Percentiles rank a stretch among this genome's conserved stretches.
Conservation (phyloP, 352 stramenopile genomes). For the Phytophthora sp. region DNA sequence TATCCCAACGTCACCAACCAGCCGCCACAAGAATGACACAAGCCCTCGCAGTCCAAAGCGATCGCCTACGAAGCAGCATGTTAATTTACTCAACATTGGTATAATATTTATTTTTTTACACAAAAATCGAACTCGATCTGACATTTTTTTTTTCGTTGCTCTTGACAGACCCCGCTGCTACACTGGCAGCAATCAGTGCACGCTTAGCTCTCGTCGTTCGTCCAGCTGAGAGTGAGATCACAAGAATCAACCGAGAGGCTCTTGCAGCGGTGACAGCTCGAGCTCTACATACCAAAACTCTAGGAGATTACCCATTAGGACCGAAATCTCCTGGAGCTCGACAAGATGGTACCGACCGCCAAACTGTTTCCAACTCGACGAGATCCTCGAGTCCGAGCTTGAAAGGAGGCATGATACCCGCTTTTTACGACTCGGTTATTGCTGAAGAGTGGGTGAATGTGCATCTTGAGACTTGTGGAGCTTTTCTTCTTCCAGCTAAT, state of each 20-base stretch:
- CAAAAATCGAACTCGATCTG: too few species aligned
- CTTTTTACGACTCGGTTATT: conserved; percentile 69
- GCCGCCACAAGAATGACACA: conserved; percentile 8
- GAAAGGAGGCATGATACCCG: conserved; percentile 38
- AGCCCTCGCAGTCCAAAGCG: conserved; percentile 29
- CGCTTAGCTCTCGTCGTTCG: conserved; percentile 54
- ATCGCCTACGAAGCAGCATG: conserved; percentile 35
- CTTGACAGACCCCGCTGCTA: conserved; percentile 41
- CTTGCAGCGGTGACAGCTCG: conserved; percentile 26
- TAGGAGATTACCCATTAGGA: conserved; percentile 16
- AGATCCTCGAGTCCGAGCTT: conserved; percentile 19
- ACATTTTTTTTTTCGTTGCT: too few species aligned
- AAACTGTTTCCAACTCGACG: conserved; percentile 1
- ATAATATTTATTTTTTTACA: conserved; percentile 3
- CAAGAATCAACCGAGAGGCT: conserved; percentile 66
- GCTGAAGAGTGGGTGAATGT: conserved; percentile 85
- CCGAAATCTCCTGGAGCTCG: conserved; percentile 13
- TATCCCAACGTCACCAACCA: conserved; percentile 8
- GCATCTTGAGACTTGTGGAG: conserved; percentile 61
- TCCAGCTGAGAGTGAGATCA: conserved; percentile 76
- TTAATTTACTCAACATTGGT: conserved; percentile 54
- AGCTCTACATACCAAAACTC: conserved; percentile 29
- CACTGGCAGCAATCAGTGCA: conserved; percentile 70
- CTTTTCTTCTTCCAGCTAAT: conserved; percentile 56
- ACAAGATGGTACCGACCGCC: neutral